These are phyloP conservation scores for Ganoderma leucocontextum DNA, from an alignment of 1,284 basidiomycete species.

Conservation along the genomic window DNA sequence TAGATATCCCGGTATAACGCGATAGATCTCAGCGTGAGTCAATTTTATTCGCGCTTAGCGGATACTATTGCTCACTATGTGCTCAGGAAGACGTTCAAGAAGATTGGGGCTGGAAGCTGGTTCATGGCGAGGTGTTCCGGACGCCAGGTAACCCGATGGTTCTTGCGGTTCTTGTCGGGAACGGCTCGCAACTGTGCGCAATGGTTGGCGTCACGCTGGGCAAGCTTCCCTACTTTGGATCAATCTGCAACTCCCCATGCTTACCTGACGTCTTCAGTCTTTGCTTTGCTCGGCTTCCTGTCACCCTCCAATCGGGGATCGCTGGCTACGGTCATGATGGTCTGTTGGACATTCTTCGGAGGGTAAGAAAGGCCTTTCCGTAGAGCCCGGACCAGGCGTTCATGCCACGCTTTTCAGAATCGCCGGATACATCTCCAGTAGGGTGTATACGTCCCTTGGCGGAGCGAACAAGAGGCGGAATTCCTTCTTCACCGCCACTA, in stretches of 20 bases:
- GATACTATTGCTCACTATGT: conserved; percentile 17
- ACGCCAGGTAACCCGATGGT: conserved; percentile 82
- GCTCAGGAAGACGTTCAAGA: conserved; percentile 93
- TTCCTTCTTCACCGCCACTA: conserved; percentile 87
- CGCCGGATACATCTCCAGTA: conserved; percentile 89
- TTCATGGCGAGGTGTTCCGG: conserved; percentile 97
- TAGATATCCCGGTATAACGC: conserved; percentile 97
- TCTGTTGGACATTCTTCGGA: conserved; percentile 96
- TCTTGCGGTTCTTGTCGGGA: conserved; percentile 88
- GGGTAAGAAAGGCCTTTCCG: conserved; percentile 51
- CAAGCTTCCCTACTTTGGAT: conserved; percentile 40
- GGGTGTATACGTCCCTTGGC: conserved; percentile 86
- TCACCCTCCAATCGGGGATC: conserved; percentile 96
- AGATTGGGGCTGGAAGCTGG: conserved; percentile 98
- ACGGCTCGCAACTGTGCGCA: conserved; percentile 88
- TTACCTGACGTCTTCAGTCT: conserved; percentile 59
- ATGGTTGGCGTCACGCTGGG: conserved; percentile 92
- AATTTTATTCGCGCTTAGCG: conserved; percentile 18
- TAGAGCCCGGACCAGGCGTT: background rate
- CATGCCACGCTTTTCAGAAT: conserved; percentile 55
- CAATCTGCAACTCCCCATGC: background rate
- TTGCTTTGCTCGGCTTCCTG: conserved; percentile 96
- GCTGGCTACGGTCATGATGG: conserved; percentile 95
- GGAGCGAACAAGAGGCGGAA: conserved; percentile 86
- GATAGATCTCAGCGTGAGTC: conserved; percentile 84